Evolutionary conservation across 176 grass and related monocot species (phyloP).

Genomic region (Aegilops longissima): DNA sequence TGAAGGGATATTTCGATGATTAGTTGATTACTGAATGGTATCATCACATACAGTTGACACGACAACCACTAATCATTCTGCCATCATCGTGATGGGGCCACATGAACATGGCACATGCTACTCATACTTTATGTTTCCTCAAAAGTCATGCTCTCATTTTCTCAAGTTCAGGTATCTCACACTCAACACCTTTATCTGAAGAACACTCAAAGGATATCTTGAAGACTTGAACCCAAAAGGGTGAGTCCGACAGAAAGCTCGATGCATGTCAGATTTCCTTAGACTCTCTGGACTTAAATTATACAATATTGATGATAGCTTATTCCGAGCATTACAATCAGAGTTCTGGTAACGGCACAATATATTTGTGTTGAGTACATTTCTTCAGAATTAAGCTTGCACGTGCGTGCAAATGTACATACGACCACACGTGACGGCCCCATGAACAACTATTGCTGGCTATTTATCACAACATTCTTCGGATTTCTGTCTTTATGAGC

Average conservation of each 20-base stretch:
- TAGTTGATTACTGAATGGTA: constrained; percentile 16
- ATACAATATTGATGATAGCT: too few relatives aligned
- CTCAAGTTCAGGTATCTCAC: background rate
- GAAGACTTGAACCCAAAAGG: background rate
- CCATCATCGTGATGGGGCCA: background rate
- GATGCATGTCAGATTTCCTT: background rate
- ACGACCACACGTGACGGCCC: too few relatives aligned
- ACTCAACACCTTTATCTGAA: too few relatives aligned
- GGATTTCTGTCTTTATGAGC: too few relatives aligned
- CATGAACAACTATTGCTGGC: too few relatives aligned
- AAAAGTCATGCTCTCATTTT: constrained; percentile 12
- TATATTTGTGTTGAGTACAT: too few relatives aligned
- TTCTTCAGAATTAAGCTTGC: too few relatives aligned
- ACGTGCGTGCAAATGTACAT: too few relatives aligned
- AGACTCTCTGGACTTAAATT: background rate
- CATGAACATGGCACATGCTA: constrained; percentile 21
- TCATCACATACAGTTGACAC: constrained; percentile 23
- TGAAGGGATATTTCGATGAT: constrained; percentile 11
- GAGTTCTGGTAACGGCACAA: too few relatives aligned
- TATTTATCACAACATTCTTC: too few relatives aligned
- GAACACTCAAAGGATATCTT: background rate
- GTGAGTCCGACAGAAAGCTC: background rate
- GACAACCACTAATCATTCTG: constrained; percentile 16
- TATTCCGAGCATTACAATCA: too few relatives aligned
- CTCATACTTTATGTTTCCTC: constrained; percentile 21